These are phyloP conservation scores for Penicillium expansum DNA, from an alignment of 2,329 filamentous ascomycete genomes.

Conservation along the genomic window DNA sequence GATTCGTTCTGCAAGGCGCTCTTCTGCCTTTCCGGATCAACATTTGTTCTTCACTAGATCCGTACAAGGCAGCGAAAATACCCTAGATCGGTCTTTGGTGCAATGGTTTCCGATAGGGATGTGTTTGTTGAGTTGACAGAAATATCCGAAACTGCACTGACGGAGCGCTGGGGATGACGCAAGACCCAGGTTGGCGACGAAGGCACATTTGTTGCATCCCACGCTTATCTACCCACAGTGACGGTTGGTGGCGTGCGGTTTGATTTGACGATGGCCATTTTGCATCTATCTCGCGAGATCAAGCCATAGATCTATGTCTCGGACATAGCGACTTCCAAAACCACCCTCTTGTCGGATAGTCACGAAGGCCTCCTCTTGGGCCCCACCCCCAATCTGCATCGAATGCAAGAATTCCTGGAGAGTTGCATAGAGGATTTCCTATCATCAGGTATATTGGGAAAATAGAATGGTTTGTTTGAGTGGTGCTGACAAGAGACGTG, in stretches of 20 bases:
- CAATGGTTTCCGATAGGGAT: neutral
- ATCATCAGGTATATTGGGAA: neutral
- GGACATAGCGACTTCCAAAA: neutral
- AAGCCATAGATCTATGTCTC: neutral
- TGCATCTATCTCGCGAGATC: neutral
- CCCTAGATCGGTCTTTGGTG: neutral
- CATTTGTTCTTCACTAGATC: neutral
- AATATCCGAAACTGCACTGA: neutral
- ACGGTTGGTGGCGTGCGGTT: neutral
- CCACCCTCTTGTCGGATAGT: neutral
- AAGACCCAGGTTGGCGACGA: neutral
- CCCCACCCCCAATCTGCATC: neutral
- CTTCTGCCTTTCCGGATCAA: neutral
- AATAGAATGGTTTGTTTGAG: neutral
- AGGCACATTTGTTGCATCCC: neutral
- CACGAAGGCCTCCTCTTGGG: neutral
- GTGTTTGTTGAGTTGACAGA: neutral
- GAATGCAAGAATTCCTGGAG: neutral
- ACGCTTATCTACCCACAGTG: neutral
- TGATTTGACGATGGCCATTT: neutral
- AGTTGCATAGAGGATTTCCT: neutral
- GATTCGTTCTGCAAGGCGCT: too few relatives aligned
- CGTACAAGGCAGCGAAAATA: neutral
- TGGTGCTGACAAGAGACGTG: neutral
- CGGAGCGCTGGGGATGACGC: too few relatives aligned